These are phyloP conservation scores for Sugiyamaella boreocaroliniensis DNA, from an alignment of 805 yeast genomes.

Conservation along the genomic window DNA sequence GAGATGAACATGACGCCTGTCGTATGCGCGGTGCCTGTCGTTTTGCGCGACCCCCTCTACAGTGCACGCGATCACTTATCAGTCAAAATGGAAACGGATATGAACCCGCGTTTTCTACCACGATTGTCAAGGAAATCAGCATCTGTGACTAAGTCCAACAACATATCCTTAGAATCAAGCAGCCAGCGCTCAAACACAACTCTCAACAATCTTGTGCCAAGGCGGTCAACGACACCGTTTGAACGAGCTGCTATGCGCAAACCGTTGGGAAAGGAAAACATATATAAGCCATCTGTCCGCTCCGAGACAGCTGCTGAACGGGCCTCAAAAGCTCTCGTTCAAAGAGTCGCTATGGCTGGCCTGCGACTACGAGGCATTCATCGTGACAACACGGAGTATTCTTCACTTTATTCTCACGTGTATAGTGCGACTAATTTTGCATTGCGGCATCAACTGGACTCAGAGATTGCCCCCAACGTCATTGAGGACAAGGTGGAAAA, in stretches of 20 bases:
- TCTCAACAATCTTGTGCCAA: background rate
- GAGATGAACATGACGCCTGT: background rate
- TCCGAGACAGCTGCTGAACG: conserved; percentile 1
- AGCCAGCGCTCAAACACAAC: background rate
- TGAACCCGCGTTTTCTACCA: background rate
- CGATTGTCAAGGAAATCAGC: background rate
- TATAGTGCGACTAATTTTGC: conserved; percentile 25
- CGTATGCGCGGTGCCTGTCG: background rate
- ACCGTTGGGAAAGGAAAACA: background rate
- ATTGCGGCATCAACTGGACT: conserved; percentile 16
- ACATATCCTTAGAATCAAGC: background rate
- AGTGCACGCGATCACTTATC: background rate
- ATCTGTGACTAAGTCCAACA: background rate
- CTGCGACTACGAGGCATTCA: conserved; percentile 30
- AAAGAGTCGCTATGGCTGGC: conserved; percentile 31
- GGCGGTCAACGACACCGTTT: background rate
- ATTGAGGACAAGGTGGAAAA: conserved; percentile 21
- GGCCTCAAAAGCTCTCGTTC: conserved; percentile 15
- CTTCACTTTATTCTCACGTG: conserved; percentile 25
- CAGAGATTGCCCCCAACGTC: conserved; percentile 3
- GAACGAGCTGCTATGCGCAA: conserved; percentile 2
- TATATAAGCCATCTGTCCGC: conserved; percentile 3
- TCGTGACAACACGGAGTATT: conserved; percentile 23
- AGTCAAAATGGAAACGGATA: background rate
- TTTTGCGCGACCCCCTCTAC: background rate